These are phyloP conservation scores for Phialemonium atrogriseum DNA, from an alignment of 2,329 filamentous ascomycete species.

Conservation along the genomic window DNA sequence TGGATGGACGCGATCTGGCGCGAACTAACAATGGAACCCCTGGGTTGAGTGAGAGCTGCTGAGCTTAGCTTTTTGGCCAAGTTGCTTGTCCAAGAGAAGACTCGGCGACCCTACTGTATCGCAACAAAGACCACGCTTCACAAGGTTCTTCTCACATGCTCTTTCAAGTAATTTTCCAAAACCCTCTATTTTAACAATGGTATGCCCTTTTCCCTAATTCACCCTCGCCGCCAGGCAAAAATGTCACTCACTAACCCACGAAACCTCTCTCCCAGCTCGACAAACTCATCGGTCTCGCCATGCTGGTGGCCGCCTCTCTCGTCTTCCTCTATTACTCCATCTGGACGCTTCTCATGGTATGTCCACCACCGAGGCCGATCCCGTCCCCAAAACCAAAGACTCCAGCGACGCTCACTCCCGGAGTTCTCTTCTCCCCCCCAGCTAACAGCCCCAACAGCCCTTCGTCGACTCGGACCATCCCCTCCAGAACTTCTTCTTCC, in stretches of 20 bases:
- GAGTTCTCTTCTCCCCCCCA: constrained; percentile 3
- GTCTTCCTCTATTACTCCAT: constrained; percentile 84
- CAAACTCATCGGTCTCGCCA: constrained; percentile 65
- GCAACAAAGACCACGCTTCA: too few species aligned
- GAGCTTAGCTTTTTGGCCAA: too few species aligned
- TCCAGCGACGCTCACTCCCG: too few species aligned
- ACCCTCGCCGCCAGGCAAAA: not conserved
- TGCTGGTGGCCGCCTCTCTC: constrained; percentile 57
- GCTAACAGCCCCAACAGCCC: constrained; percentile 48
- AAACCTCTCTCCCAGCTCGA: constrained; percentile 62
- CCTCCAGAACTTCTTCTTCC: constrained; percentile 90
- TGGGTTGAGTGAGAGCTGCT: too few species aligned
- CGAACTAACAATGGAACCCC: too few species aligned
- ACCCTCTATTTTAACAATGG: constrained; percentile 5
- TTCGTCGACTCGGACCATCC: constrained; percentile 95
- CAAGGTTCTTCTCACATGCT: not conserved
- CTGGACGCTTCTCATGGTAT: constrained; percentile 96
- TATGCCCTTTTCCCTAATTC: constrained; percentile 2
- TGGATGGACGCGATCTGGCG: too few species aligned
- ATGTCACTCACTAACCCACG: constrained; percentile 5
- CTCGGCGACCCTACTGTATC: too few species aligned
- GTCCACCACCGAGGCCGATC: constrained; percentile 14
- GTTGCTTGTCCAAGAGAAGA: too few species aligned
- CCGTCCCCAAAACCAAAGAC: constrained; percentile 6
- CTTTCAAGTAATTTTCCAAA: not conserved